phyloP scores from a whole-genome alignment of 768 basidiomycete species.

The Naganishia vaughanmartiniae region DNA sequence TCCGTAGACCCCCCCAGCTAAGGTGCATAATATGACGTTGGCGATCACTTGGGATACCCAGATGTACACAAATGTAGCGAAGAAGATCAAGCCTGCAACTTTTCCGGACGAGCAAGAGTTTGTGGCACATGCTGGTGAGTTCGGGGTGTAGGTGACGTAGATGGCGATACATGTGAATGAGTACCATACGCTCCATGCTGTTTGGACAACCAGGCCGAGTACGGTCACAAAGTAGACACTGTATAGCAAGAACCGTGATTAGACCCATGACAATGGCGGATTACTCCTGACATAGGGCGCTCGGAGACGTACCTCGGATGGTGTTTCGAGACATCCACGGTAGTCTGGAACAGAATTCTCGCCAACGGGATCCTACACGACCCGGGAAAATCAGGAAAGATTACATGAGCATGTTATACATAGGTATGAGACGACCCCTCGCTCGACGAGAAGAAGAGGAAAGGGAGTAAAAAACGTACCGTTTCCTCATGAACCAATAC shows the following conservation, averaged over 20 bases:
- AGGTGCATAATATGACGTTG: conserved; percentile 73
- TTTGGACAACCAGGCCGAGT: conserved; percentile 67
- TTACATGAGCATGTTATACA: background rate
- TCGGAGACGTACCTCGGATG: conserved; percentile 58
- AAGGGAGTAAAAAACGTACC: conserved; percentile 45
- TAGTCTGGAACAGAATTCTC: conserved; percentile 72
- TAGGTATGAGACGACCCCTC: background rate
- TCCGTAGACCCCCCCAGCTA: conserved; percentile 75
- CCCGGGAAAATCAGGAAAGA: conserved; percentile 52
- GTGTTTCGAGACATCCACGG: conserved; percentile 80
- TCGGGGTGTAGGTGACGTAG: conserved; percentile 73
- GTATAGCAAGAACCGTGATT: background rate
- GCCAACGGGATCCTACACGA: conserved; percentile 72
- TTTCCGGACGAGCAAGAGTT: conserved; percentile 67
- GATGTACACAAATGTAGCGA: conserved; percentile 74
- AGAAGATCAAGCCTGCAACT: conserved; percentile 76
- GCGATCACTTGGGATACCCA: conserved; percentile 79
- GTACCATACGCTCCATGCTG: conserved; percentile 73
- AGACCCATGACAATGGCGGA: background rate
- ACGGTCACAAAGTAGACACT: conserved; percentile 73
- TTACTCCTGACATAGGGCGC: background rate
- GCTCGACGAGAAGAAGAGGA: background rate
- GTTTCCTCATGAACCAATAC: conserved; percentile 59
- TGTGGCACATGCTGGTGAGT: conserved; percentile 55
- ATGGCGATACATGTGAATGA: conserved; percentile 74